Conservation (phyloP, 2,329 filamentous ascomycete genomes). For the Nannizziopsis barbatae region DNA sequence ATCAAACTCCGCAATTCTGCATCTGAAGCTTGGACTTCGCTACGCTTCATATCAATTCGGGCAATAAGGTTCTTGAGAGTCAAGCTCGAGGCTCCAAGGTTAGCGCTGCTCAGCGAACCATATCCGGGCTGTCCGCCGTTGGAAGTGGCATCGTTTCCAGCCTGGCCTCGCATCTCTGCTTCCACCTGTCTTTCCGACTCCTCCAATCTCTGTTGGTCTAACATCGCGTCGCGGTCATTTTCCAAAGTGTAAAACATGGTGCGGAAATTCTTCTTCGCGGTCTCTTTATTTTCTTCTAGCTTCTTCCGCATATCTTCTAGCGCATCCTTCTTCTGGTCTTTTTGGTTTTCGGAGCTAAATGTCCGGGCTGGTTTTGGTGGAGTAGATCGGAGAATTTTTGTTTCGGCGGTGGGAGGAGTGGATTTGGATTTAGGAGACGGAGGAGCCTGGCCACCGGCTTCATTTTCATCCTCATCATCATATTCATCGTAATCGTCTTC, state of each 20-base stretch:
- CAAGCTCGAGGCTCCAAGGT: conserved; percentile 87
- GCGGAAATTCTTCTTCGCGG: conserved; percentile 80
- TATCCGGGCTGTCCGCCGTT: conserved; percentile 54
- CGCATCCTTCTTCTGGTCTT: conserved; percentile 48
- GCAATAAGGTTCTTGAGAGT: conserved; percentile 96
- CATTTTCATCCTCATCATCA: conserved; percentile 50
- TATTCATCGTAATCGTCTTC: conserved; percentile 65
- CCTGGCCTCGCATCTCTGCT: conserved; percentile 70
- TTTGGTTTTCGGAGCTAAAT: conserved; percentile 50
- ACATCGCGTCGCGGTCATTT: conserved; percentile 89
- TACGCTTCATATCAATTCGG: conserved; percentile 83
- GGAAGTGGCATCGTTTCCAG: conserved; percentile 41
- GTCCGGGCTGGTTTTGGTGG: conserved; percentile 56
- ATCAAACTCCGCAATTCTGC: conserved; percentile 83
- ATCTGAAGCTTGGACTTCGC: conserved; percentile 82
- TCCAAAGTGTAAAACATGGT: conserved; percentile 92
- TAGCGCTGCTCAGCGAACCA: conserved; percentile 82
- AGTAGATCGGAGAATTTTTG: conserved; percentile 53
- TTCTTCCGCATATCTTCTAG: conserved; percentile 86
- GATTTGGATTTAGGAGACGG: conserved; percentile 44
- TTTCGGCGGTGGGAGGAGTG: conserved; percentile 42
- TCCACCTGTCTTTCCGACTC: conserved; percentile 94
- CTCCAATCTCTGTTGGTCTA: conserved; percentile 93
- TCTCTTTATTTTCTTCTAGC: conserved; percentile 82
- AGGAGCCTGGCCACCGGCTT: conserved; percentile 31